Evolutionary conservation across 2,329 filamentous ascomycete genomes (phyloP).

Genomic region (Calycina herbarum): DNA sequence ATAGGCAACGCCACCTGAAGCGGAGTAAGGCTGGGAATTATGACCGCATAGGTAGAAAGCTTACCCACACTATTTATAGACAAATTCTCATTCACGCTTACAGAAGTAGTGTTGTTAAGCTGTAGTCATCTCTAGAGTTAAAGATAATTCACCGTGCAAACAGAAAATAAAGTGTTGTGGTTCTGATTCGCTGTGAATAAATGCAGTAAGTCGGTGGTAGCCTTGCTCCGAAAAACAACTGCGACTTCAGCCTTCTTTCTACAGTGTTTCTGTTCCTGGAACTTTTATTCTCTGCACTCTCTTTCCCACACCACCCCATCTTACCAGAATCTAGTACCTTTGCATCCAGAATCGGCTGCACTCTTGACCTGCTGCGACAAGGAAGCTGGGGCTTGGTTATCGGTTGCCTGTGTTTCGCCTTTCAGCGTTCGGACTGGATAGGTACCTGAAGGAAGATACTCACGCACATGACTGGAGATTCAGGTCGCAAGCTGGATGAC

Average conservation of each 20-base stretch:
- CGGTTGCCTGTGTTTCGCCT: background rate
- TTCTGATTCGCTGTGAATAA: conserved; percentile 7
- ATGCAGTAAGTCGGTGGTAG: conserved; percentile 5
- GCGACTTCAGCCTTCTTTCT: conserved; percentile 17
- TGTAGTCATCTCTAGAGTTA: background rate
- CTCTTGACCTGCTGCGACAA: background rate
- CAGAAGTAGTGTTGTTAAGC: background rate
- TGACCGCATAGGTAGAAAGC: background rate
- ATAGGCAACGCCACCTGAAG: background rate
- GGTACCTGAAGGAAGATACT: conserved; percentile 3
- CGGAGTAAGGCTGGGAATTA: background rate
- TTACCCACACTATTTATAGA: background rate
- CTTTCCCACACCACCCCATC: background rate
- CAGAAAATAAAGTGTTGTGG: background rate
- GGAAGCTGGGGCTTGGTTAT: background rate
- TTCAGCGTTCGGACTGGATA: background rate
- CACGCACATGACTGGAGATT: conserved; percentile 25
- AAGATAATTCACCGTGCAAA: background rate
- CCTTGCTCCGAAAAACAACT: conserved; percentile 13
- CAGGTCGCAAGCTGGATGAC: conserved; percentile 26
- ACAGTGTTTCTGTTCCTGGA: background rate
- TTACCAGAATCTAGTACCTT: background rate
- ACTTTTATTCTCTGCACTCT: background rate
- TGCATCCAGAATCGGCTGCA: background rate
- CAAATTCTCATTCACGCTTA: background rate